phyloP scores from a whole-genome alignment of 805 yeast species.

The Starmerella davenportii region DNA sequence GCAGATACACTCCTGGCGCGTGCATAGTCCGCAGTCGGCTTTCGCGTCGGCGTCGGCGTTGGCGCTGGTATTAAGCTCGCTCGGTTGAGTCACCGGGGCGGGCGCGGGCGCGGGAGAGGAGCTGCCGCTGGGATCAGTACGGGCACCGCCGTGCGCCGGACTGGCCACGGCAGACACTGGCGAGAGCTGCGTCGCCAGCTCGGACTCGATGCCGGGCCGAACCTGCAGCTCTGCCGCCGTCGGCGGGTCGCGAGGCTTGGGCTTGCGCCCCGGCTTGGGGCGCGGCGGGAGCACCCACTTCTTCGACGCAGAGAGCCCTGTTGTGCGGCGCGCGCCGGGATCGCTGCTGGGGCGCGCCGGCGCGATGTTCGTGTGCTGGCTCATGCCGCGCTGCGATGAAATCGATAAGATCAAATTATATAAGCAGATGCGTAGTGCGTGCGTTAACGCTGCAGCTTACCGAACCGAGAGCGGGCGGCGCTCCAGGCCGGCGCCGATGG shows the following conservation, averaged over 20 bases:
- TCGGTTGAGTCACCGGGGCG: background rate
- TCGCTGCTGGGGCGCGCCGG: background rate
- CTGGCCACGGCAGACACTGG: background rate
- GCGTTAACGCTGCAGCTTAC: too few species aligned
- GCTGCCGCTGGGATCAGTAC: background rate
- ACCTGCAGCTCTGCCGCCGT: background rate
- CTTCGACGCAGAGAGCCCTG: constrained; percentile 35
- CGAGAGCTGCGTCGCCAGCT: background rate
- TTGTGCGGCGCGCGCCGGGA: background rate
- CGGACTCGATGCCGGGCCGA: background rate
- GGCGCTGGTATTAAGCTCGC: background rate
- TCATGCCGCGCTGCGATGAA: background rate
- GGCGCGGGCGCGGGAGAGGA: background rate
- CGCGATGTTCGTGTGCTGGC: background rate
- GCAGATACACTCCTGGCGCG: constrained; percentile 22
- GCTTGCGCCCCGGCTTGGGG: constrained; percentile 58
- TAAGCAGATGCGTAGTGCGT: background rate
- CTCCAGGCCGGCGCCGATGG: too few species aligned
- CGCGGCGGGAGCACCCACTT: constrained; percentile 81
- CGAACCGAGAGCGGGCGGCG: too few species aligned
- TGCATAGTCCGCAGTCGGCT: constrained; percentile 22
- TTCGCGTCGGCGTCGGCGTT: constrained; percentile 1
- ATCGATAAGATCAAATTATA: background rate
- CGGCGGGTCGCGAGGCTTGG: constrained; percentile 62
- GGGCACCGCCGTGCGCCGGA: background rate